phyloP scores from a whole-genome alignment of 768 basidiomycete genomes.

The Omphalotus guepiniiformis region DNA sequence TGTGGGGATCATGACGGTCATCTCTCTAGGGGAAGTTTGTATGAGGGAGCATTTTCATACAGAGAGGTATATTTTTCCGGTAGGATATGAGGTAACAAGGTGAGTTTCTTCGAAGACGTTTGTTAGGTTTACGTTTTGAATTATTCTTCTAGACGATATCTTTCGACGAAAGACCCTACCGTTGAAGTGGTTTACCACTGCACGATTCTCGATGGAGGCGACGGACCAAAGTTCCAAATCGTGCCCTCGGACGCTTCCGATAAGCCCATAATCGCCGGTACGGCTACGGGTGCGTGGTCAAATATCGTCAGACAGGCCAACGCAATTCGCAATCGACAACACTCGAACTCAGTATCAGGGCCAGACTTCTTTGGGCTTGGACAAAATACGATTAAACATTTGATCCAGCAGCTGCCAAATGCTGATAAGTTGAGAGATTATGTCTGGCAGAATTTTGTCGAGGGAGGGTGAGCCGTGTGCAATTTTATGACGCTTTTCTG shows the following conservation, averaged over 20 bases:
- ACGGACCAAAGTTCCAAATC: slow-evolving; percentile 84
- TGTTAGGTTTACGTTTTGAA: slow-evolving; percentile 1
- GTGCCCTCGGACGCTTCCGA: slow-evolving; percentile 68
- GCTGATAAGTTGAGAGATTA: slow-evolving; percentile 73
- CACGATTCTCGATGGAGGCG: slow-evolving; percentile 80
- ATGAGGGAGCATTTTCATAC: slow-evolving; percentile 85
- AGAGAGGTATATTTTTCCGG: slow-evolving; percentile 85
- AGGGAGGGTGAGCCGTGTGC: slow-evolving; percentile 68
- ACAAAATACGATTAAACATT: slow-evolving; percentile 84
- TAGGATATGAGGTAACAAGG: slow-evolving; percentile 82
- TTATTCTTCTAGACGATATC: slow-evolving; percentile 55
- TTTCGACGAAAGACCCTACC: slow-evolving; percentile 67
- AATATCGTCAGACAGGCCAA: slow-evolving; percentile 82
- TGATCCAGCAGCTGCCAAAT: slow-evolving; percentile 80
- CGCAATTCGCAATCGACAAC: slow-evolving; percentile 72
- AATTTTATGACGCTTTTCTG: slow-evolving; percentile 14
- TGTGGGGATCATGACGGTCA: slow-evolving; percentile 85
- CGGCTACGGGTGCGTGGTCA: slow-evolving; percentile 85
- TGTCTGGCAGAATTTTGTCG: slow-evolving; percentile 82
- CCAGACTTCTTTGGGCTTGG: slow-evolving; percentile 87
- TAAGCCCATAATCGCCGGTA: slow-evolving; percentile 75
- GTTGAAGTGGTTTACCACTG: slow-evolving; percentile 74
- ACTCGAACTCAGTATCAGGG: slow-evolving; percentile 84
- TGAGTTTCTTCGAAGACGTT: too few species aligned
- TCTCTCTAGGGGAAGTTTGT: slow-evolving; percentile 69